phyloP scores from a whole-genome alignment of 768 basidiomycete species.

The Lactifluus hygrophoroides region DNA sequence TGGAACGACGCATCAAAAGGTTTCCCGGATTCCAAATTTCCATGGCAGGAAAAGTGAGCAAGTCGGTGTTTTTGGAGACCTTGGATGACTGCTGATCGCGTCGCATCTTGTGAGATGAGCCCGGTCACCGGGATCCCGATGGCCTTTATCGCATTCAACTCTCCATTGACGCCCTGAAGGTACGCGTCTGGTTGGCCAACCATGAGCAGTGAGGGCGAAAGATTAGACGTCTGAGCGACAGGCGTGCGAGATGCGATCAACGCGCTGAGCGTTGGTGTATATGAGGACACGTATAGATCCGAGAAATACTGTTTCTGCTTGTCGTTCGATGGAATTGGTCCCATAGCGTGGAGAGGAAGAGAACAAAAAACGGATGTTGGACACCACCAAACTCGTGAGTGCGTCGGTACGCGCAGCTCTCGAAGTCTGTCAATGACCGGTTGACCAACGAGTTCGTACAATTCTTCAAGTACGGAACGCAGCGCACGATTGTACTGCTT shows the following conservation, averaged over 20 bases:
- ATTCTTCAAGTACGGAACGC: neutral
- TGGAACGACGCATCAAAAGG: constrained; percentile 2
- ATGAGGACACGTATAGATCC: constrained; percentile 13
- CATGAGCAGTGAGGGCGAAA: constrained; percentile 2
- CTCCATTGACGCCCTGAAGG: neutral
- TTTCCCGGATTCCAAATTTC: neutral
- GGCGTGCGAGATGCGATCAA: constrained; percentile 1
- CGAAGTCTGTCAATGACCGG: constrained; percentile 1
- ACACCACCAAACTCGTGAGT: no score
- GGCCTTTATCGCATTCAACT: neutral
- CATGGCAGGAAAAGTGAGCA: constrained; percentile 12
- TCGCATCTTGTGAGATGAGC: neutral
- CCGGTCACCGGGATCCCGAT: neutral
- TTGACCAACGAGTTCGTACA: constrained; percentile 2
- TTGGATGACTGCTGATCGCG: neutral
- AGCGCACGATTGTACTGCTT: neutral
- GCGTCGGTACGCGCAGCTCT: neutral
- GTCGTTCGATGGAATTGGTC: neutral
- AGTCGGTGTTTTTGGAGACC: neutral
- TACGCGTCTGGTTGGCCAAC: neutral
- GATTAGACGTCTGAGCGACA: neutral
- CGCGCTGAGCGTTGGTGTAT: constrained; percentile 12
- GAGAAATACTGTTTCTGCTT: neutral
- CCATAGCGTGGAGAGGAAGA: no score
- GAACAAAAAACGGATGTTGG: constrained; percentile 11